Evolutionary conservation across 2,329 filamentous ascomycete genomes (phyloP).

Genomic region (Alternaria rosae): DNA sequence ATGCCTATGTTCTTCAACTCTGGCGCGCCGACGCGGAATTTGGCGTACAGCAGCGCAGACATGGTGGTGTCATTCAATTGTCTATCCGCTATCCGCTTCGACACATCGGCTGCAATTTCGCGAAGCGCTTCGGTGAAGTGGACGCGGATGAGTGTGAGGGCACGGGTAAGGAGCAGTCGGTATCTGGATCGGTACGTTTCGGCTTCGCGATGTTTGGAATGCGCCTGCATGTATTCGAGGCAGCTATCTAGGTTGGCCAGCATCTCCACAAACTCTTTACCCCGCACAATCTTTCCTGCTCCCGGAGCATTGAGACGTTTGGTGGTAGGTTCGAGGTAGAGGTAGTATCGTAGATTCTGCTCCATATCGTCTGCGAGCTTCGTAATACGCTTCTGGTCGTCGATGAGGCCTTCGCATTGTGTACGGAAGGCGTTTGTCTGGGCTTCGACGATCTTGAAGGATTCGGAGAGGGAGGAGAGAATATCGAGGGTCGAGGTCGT

Average conservation of each 20-base stretch:
- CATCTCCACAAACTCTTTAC: slow-evolving; percentile 86
- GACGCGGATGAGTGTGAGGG: slow-evolving; percentile 70
- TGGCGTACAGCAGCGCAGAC: slow-evolving; percentile 74
- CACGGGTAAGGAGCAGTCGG: slow-evolving; percentile 76
- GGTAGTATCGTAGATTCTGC: slow-evolving; percentile 92
- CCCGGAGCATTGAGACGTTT: slow-evolving; percentile 90
- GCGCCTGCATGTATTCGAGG: slow-evolving; percentile 87
- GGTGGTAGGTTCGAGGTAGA: slow-evolving; percentile 90
- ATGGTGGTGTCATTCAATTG: slow-evolving; percentile 75
- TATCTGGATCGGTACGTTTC: slow-evolving; percentile 89
- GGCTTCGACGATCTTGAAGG: slow-evolving; percentile 84
- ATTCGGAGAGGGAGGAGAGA: slow-evolving; percentile 79
- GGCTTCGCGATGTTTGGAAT: slow-evolving; percentile 85
- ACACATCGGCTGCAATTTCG: slow-evolving; percentile 68
- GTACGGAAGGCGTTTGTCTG: slow-evolving; percentile 94
- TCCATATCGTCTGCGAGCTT: slow-evolving; percentile 83
- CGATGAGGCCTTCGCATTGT: slow-evolving; percentile 86
- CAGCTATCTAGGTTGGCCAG: slow-evolving; percentile 87
- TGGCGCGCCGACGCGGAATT: slow-evolving; percentile 71
- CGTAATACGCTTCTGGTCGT: slow-evolving; percentile 80
- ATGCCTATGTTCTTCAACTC: slow-evolving; percentile 71
- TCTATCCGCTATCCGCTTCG: slow-evolving; percentile 69
- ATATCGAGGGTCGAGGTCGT: slow-evolving; percentile 78
- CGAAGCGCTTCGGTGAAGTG: slow-evolving; percentile 70
- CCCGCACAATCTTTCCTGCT: slow-evolving; percentile 83